A percentile compares a stretch with the other conserved stretches of the same genome.
Conservation (phyloP, 2,329 filamentous ascomycete species). For the Myriosclerotinia curreyana region DNA sequence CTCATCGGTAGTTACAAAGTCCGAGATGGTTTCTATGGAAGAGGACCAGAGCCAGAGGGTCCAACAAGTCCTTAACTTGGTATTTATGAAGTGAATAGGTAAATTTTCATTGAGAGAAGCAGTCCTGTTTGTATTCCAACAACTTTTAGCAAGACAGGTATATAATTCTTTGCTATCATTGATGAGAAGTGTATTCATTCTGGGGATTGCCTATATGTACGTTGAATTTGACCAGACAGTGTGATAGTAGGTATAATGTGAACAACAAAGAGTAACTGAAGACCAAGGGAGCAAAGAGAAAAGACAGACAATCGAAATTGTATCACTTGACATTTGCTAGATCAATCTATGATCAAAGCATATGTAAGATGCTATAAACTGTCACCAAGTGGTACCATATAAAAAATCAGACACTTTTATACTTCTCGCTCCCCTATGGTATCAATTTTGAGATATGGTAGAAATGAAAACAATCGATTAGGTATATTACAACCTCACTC, state of each 20-base stretch:
- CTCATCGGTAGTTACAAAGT: neutral
- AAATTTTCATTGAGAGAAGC: neutral
- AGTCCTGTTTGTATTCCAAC: neutral
- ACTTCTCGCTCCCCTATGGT: neutral
- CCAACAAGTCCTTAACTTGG: neutral
- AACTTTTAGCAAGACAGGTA: neutral
- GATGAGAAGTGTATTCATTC: neutral
- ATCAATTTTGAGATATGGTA: too few species aligned
- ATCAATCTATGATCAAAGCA: neutral
- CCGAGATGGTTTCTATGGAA: neutral
- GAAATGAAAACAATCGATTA: neutral
- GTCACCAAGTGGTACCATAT: neutral
- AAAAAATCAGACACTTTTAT: neutral
- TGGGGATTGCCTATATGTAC: neutral
- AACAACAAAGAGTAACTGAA: neutral
- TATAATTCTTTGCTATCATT: neutral
- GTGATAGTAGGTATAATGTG: too few species aligned
- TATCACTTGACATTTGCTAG: slow-evolving; percentile 1
- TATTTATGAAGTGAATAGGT: neutral
- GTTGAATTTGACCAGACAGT: neutral
- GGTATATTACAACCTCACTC: neutral
- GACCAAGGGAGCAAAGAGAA: neutral
- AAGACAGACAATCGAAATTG: neutral
- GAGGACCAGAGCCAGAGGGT: neutral
- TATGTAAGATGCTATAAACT: neutral